phyloP scores from a whole-genome alignment of 345 rosid genomes.

The Linum tenue region DNA sequence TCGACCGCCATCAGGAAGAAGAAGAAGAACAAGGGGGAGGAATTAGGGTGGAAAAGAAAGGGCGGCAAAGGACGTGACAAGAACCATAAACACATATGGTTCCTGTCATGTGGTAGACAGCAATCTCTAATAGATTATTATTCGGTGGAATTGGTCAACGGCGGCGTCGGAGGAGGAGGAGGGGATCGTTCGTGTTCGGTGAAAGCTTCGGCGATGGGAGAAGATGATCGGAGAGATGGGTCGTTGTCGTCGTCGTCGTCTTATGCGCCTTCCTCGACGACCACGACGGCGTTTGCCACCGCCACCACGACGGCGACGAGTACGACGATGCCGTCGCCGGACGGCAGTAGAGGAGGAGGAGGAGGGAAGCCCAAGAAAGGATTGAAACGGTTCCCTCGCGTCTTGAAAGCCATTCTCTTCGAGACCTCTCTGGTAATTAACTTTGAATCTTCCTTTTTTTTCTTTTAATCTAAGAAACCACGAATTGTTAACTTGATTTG shows the following conservation, averaged over 20 bases:
- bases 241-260: not conserved
- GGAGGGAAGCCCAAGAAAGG: conserved; percentile 10
- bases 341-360: not conserved
- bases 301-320: not conserved
- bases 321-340: not conserved
- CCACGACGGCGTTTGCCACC: not conserved
- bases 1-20: not conserved
- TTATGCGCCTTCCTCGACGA: not conserved
- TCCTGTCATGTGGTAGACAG: not conserved
- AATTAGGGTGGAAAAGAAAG: not conserved
- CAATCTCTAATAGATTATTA: not conserved
- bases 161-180: not conserved
- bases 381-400: conserved; percentile 16
- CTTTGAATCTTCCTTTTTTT: not conserved
- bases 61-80: not conserved
- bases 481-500: not conserved
- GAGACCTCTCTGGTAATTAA: conserved; percentile 38
- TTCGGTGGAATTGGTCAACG: not conserved
- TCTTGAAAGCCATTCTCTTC: conserved; percentile 28
- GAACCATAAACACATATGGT: not conserved
- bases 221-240: not conserved
- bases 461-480: not conserved
- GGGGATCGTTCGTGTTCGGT: not conserved
- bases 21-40: not conserved
- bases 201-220: not conserved